phyloP scores from a whole-genome alignment of 306 rosid species.

The Cicer chorassanicum region DNA sequence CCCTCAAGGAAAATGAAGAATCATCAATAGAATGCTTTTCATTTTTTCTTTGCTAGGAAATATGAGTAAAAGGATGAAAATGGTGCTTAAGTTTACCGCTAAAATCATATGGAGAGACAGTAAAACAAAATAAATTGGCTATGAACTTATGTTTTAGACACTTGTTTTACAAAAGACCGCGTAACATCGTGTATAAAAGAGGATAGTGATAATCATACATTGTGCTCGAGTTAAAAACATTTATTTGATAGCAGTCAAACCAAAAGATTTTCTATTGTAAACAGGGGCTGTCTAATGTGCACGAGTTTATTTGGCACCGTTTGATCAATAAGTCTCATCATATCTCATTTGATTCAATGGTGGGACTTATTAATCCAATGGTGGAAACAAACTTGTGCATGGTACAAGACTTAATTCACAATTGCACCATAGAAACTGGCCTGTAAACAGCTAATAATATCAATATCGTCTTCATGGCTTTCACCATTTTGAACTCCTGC shows the following conservation, averaged over 20 bases:
- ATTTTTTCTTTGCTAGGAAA: not conserved
- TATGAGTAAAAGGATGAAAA: not conserved
- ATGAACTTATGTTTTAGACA: constrained; percentile 15
- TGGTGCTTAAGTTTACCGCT: not conserved
- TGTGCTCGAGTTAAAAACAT: constrained; percentile 30
- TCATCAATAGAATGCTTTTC: constrained; percentile 8
- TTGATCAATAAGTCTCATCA: too few relatives aligned
- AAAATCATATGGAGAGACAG: constrained; percentile 5
- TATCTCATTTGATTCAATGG: too few relatives aligned
- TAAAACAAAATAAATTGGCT: constrained; percentile 16
- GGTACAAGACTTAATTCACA: too few relatives aligned
- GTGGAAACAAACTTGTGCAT: too few relatives aligned
- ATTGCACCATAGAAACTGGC: too few relatives aligned
- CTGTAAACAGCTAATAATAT: not conserved
- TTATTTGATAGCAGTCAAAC: constrained; percentile 13
- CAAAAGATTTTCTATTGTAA: constrained; percentile 2
- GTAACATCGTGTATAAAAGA: not conserved
- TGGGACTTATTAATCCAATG: too few relatives aligned
- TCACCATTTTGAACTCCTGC: constrained; percentile 39
- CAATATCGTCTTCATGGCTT: constrained; percentile 22
- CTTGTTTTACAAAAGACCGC: constrained; percentile 14
- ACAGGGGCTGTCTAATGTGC: not conserved
- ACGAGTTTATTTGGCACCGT: too few relatives aligned
- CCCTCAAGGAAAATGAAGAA: not conserved
- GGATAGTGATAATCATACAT: constrained; percentile 13